Evolutionary conservation across 257 asterid genomes (phyloP), one percentile per base, ranked within the genome.

Genomic region (Przewalskia tangutica): DNA sequence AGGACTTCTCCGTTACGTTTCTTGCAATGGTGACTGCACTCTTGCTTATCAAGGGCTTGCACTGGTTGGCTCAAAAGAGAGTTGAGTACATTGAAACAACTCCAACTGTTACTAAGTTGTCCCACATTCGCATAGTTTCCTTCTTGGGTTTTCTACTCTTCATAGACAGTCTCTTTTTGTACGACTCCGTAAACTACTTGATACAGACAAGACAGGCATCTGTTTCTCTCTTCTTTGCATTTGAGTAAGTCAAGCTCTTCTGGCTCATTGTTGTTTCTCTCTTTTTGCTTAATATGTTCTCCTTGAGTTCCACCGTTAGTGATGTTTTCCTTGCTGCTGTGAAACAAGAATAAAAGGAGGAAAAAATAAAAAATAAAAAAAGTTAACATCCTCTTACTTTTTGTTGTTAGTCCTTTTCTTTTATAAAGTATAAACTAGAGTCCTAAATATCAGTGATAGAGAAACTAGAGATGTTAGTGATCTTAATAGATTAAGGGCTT

Each of bases 1-100:
- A 93, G 87, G 97, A 94, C 80, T 95, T 95, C 84, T 95, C 99
- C 0, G 97, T 91, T 70, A 82, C 89, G 4, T 95, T 95, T 85
- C 93, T 95, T 7, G 95, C 93, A 0, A 90, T 91, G 98, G 97
- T 95, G 46, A 92, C 98, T 53, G 88, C 97, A 13, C 92, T 95
- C 83, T 91, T 95, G 82, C 88, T 95, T 88, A 91, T 95, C 85
- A 95, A 95, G 87, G 93, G 97, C 70, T 88, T 95, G 94, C 99
- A 95, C 85, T 95, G 99, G 99, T 87, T 95, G 92, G 98, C 97
- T 80, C 99, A 95, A 80, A 95, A 95, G 91, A 89, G 99, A 85
- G 97, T 95, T 46, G 99, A 95, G 80, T 95, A 94, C 90, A 95
- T 95, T 76, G 98, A 95, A 83, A 95, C 98, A 6, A 95, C 99